phyloP scores from a whole-genome alignment of 1,284 basidiomycete genomes.

The Pseudozyma tsukubaensis region DNA sequence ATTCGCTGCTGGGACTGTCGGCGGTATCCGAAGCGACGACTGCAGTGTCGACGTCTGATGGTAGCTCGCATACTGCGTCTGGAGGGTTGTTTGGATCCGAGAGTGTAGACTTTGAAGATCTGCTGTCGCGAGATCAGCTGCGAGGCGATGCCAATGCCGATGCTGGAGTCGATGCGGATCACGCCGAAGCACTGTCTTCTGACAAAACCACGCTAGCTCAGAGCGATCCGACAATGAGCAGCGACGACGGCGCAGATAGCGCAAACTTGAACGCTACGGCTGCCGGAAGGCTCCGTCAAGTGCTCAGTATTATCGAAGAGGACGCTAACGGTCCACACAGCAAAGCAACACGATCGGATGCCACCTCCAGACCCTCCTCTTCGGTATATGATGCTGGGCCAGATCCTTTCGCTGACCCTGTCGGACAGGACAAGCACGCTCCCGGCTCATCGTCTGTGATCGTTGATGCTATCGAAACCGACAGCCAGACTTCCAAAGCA shows the following conservation, averaged over 20 bases:
- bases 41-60: slow-evolving; percentile 24
- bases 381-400: slow-evolving; percentile 35
- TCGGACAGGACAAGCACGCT: neutral
- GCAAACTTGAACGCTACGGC: slow-evolving; percentile 10
- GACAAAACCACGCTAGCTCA: neutral
- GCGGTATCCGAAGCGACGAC: slow-evolving; percentile 41
- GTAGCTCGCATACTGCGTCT: slow-evolving; percentile 19
- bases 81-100: slow-evolving; percentile 46
- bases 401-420: slow-evolving; percentile 29
- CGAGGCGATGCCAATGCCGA: slow-evolving; percentile 6
- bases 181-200: slow-evolving; percentile 2
- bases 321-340: slow-evolving; percentile 29
- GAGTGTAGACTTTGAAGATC: slow-evolving; percentile 47
- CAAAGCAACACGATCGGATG: slow-evolving; percentile 6
- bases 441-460: neutral
- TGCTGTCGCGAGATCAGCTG: slow-evolving; percentile 30
- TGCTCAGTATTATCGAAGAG: slow-evolving; percentile 54
- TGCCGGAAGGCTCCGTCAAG: slow-evolving; percentile 37
- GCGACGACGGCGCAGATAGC: slow-evolving; percentile 1
- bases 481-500: neutral
- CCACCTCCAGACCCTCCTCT: slow-evolving; percentile 12
- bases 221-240: slow-evolving; percentile 1
- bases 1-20: slow-evolving; percentile 44
- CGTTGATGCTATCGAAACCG: neutral
- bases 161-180: neutral